Conservation (phyloP, 148 eudicot species). For the Arbutus unedo region DNA sequence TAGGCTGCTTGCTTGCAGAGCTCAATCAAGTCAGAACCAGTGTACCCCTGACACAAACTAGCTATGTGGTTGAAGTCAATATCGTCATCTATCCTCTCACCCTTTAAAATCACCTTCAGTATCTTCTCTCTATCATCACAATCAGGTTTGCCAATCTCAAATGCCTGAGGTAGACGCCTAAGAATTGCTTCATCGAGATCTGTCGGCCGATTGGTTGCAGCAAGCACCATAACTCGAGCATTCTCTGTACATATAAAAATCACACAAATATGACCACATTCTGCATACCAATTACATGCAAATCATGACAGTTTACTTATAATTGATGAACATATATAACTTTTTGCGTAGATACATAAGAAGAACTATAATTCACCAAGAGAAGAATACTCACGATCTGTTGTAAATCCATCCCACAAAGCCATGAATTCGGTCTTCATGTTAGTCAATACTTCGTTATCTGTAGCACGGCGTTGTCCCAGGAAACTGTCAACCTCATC, state of each 20-base stretch:
- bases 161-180: constrained; percentile 78
- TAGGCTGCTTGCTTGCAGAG: constrained; percentile 87
- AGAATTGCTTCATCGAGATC: constrained; percentile 91
- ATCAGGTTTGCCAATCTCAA: constrained; percentile 80
- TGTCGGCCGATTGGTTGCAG: constrained; percentile 84
- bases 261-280: background rate
- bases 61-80: constrained; percentile 65
- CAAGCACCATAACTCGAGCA: constrained; percentile 88
- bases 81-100: constrained; percentile 53
- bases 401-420: constrained; percentile 91
- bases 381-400: constrained; percentile 59
- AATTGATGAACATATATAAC: background rate
- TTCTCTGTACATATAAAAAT: constrained; percentile 33
- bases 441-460: constrained; percentile 68
- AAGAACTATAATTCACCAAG: background rate
- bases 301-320: background rate
- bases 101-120: constrained; percentile 63
- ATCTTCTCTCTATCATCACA: constrained; percentile 57
- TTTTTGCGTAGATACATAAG: background rate
- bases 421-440: constrained; percentile 94
- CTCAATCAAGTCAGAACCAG: constrained; percentile 75
- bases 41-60: constrained; percentile 60
- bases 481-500: constrained; percentile 87
- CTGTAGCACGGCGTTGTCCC: constrained; percentile 75
- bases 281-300: background rate